A percentile compares a stretch with the other conserved stretches of the same genome.
phyloP scores from a whole-genome alignment of 2,329 filamentous ascomycete species.

The Claviceps sp. region DNA sequence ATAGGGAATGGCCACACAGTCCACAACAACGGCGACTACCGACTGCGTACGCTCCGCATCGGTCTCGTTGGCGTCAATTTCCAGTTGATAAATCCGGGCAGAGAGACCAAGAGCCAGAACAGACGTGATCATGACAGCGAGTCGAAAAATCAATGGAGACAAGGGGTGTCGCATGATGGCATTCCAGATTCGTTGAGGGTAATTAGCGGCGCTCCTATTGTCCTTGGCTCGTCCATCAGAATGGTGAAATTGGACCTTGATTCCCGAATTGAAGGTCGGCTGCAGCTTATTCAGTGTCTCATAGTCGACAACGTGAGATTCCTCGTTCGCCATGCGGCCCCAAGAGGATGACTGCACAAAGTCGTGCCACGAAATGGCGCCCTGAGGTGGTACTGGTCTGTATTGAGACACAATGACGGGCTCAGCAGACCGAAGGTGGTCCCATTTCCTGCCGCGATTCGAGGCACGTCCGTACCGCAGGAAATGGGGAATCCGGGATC shows the following conservation, averaged over 20 bases:
- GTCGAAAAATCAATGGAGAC: conserved; percentile 70
- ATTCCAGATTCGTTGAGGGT: conserved; percentile 48
- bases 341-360: conserved; percentile 42
- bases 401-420: conserved; percentile 44
- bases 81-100: conserved; percentile 54
- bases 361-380: conserved; percentile 35
- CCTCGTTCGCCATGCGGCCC: conserved; percentile 32
- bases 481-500: conserved; percentile 29
- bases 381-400: conserved; percentile 24
- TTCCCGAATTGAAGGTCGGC: conserved; percentile 30
- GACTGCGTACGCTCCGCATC: conserved; percentile 57
- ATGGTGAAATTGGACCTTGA: conserved; percentile 19
- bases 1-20: conserved; percentile 79
- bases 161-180: conserved; percentile 68
- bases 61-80: conserved; percentile 28
- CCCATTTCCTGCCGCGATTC: conserved; percentile 39
- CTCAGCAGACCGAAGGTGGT: conserved; percentile 44
- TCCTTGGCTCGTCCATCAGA: conserved; percentile 12
- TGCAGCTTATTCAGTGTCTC: conserved; percentile 32
- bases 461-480: conserved; percentile 34
- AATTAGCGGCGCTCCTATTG: conserved; percentile 16
- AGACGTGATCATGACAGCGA: conserved; percentile 73
- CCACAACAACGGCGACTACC: conserved; percentile 78
- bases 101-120: conserved; percentile 69
- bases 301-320: conserved; percentile 33